Evolutionary conservation across 805 yeast species (phyloP), one percentile per base, ranked within the genome.

Genomic region (Starmera quercuum): DNA sequence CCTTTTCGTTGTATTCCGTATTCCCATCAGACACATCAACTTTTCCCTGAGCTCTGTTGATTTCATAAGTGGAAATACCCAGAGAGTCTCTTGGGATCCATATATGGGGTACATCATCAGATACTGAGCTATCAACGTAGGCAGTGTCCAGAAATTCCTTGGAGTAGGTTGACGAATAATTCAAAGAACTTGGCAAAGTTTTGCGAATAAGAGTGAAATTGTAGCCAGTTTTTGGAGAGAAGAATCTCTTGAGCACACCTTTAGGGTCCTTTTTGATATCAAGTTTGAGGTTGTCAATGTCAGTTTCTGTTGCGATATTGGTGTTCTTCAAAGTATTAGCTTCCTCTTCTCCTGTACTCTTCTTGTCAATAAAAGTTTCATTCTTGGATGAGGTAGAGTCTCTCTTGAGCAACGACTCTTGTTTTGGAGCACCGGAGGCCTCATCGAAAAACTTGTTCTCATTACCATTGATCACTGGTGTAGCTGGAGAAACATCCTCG

Each of bases 41-140:
- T 31, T 64, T 64, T 20, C 71, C 75, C n/a, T 66, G 56, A 10
- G 83, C 76, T 42, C 68, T 68, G 23, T 61, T 61, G 41, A 77
- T 69, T 50, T 80, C 78, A 37, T 69, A 66, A 32, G 69, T 68
- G 13, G 83, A 70, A 34, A 83, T 64, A 5, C 92, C 90, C 63
- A 76, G 58, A 6, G 70, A 61, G 55, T 83, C 94, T 44, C 63
- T 70, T 28, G 82, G 75, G 40, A 82, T 62, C 94, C 94, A 83
- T 32, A 81, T 62, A 36, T 70, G 69, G 20, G 86, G 84, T 39
- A 63, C 75, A 7, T 59, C 68, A 21, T 66, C 78, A n/a, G 51
- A 56, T 25, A 75, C 68, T 26, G 72, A 70, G 17, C 85, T 84
- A 46, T 75, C 72, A 24, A 66, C 62, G 46, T 74, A 79, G 2